Evolutionary conservation across 768 basidiomycete genomes (phyloP).

Genomic region (Phylloporus sp.): DNA sequence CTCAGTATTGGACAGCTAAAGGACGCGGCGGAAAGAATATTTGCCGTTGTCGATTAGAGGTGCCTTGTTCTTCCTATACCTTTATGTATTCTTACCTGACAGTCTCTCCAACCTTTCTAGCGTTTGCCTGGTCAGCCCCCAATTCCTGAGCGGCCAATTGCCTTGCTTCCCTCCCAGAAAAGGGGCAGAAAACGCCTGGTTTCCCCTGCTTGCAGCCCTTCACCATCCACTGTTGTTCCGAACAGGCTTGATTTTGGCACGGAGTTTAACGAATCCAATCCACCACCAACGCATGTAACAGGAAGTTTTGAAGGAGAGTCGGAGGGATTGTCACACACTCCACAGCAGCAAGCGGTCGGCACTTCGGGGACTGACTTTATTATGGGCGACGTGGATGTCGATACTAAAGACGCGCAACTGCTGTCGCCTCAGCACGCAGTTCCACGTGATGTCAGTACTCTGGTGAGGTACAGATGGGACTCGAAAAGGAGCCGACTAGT

Average conservation of each 20-base stretch:
- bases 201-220: not conserved
- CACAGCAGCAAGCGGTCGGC: not conserved
- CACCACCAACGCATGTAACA: not conserved
- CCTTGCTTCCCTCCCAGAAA: not conserved
- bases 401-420: not conserved
- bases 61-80: not conserved
- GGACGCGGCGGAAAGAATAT: constrained; percentile 13
- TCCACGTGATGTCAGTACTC: not conserved
- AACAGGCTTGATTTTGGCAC: not conserved
- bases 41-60: constrained; percentile 28
- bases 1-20: constrained; percentile 20
- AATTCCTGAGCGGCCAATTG: constrained; percentile 9
- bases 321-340: not conserved
- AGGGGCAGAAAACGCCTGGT: not conserved
- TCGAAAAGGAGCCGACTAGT: not conserved
- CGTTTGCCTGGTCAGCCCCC: constrained; percentile 26
- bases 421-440: not conserved
- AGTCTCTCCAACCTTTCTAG: constrained; percentile 5
- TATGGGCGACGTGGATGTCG: not conserved
- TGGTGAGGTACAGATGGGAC: constrained; percentile 13
- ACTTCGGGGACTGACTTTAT: not conserved
- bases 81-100: not conserved
- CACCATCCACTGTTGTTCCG: not conserved
- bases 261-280: not conserved
- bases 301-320: not conserved